Evolutionary conservation across 148 eudicot species (phyloP), one percentile per base, ranked within the genome.

Genomic region (Rhododendron simsii): DNA sequence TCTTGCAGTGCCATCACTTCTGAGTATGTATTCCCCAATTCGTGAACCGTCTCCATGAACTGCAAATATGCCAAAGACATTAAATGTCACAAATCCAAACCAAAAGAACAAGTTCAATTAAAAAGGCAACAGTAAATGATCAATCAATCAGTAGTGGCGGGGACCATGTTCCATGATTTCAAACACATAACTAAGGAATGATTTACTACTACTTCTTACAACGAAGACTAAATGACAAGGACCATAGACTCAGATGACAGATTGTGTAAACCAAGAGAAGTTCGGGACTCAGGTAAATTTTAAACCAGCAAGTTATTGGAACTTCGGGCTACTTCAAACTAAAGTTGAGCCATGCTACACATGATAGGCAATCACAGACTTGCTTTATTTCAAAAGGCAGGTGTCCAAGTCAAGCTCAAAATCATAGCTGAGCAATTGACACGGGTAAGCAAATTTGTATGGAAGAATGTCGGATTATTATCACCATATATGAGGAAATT

Each of bases 41-140:
- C 99, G 85, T 89, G 92, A 86, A 92, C 94, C 44, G 91, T 92
- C 90, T 96, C 99, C 91, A 96, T 86, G 88, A 96, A 94, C 98
- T 96, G 94, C 85, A 90, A 50, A 87, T 12, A 50, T 14, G 89
- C 33, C 77, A 87, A 82, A 83, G 50, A 63, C 39, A 30, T 86
- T 33, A 77, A 41, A 69, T 50, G 14, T 35, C 69, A n/a, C 45
- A 23, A 65, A n/a, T n/a, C 37, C 76, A 11, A 28, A 37, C 47
- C 15, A 67, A 78, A 59, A 21, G 7, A 41, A 39, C 35, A 1
- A 30, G 73, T 1, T 71, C 78, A 89, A 61, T 30, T 26, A 30
- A 10, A 10, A 84, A 16, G 57, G 73, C 35, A 47, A 82, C 21
- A 37, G 50, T 18, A 55, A 55, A 55, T 55, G 7, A 55, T 50